phyloP scores from a whole-genome alignment of 2,329 filamentous ascomycete species.

The Penicillium sp. region DNA sequence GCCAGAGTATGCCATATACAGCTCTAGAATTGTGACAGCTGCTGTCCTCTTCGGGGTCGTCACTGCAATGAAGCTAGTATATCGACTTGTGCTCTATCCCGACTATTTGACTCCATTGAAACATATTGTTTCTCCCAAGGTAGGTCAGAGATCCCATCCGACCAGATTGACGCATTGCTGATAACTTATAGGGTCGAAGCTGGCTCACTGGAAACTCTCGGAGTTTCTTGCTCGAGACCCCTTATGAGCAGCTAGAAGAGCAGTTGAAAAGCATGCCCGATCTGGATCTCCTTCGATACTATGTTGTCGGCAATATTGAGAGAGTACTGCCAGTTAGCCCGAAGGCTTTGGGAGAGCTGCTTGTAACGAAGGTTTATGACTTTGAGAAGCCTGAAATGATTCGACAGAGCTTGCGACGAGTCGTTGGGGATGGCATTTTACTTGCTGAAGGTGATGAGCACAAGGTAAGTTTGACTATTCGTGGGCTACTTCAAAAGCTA shows the following conservation, averaged over 20 bases:
- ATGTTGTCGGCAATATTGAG: slow-evolving; percentile 59
- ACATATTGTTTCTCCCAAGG: slow-evolving; percentile 53
- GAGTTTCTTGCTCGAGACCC: slow-evolving; percentile 37
- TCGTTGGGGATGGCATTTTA: slow-evolving; percentile 50
- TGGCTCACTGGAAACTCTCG: slow-evolving; percentile 48
- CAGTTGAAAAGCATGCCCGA: slow-evolving; percentile 62
- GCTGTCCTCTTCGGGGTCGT: slow-evolving; percentile 22
- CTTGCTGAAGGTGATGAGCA: slow-evolving; percentile 90
- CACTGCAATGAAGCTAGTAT: slow-evolving; percentile 26
- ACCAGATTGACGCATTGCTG: background rate
- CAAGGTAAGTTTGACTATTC: slow-evolving; percentile 48
- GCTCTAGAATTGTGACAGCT: slow-evolving; percentile 29
- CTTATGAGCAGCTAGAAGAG: slow-evolving; percentile 37
- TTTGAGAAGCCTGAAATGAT: slow-evolving; percentile 62
- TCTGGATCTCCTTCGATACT: slow-evolving; percentile 65
- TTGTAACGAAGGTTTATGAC: slow-evolving; percentile 66
- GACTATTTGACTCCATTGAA: slow-evolving; percentile 56
- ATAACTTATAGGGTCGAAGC: slow-evolving; percentile 32
- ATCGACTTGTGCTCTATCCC: slow-evolving; percentile 53
- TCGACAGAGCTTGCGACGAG: slow-evolving; percentile 33
- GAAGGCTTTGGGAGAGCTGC: slow-evolving; percentile 65
- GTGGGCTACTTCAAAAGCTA: background rate
- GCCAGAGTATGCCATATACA: slow-evolving; percentile 30
- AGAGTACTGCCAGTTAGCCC: slow-evolving; percentile 59
- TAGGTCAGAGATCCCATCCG: slow-evolving; percentile 28